A percentile compares a stretch with the other conserved stretches of the same genome.
phyloP scores from a whole-genome alignment of 164 flowering plant genomes.

The Nelumbo lutea region DNA sequence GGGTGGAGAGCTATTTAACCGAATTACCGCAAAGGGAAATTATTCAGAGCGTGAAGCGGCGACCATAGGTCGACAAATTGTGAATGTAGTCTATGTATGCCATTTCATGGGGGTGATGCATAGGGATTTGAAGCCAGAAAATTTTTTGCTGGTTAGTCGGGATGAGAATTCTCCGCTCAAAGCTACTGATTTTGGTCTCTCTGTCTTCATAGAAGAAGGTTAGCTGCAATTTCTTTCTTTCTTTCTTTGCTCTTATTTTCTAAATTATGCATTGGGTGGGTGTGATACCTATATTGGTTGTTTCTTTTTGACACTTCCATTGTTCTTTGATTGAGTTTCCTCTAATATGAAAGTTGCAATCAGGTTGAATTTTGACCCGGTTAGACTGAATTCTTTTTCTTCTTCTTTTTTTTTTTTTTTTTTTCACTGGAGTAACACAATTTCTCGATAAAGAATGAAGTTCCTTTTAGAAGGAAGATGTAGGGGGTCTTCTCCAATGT shows the following conservation, averaged over 20 bases:
- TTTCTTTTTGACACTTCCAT: neutral
- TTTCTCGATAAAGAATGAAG: no score
- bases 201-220: constrained; percentile 91
- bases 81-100: constrained; percentile 84
- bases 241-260: neutral
- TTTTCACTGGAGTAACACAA: no score
- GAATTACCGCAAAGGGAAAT: constrained; percentile 54
- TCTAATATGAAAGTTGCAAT: no score
- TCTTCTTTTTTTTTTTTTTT: no score
- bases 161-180: constrained; percentile 59
- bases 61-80: constrained; percentile 51
- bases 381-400: no score
- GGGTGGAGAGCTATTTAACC: constrained; percentile 89
- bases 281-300: neutral
- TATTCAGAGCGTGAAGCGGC: constrained; percentile 81
- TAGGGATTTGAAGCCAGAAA: constrained; percentile 92
- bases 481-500: no score
- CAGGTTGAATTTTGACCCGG: no score
- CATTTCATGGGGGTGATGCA: constrained; percentile 97
- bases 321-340: neutral
- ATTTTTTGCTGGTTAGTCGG: constrained; percentile 58
- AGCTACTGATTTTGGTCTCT: constrained; percentile 84
- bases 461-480: no score
- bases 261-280: neutral
- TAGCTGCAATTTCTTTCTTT: constrained; percentile 1